Evolutionary conservation across 768 basidiomycete genomes (phyloP).

Genomic region (Rhodotorula graminis): DNA sequence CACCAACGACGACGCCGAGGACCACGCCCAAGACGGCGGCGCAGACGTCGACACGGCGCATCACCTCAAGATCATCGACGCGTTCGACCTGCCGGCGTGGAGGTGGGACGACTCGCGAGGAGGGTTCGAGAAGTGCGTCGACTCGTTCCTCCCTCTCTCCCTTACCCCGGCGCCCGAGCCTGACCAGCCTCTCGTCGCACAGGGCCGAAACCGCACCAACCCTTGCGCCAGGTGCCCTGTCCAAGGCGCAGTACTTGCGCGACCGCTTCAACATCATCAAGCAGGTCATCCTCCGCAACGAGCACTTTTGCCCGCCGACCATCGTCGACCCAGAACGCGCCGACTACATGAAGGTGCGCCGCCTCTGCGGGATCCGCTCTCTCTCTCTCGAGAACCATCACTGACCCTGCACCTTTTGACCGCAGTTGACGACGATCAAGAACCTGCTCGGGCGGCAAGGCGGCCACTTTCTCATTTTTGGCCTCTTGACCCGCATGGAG

Average conservation of each 20-base stretch:
- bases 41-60: constrained; percentile 63
- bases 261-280: constrained; percentile 85
- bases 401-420: no score
- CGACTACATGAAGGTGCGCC: constrained; percentile 71
- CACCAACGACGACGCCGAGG: constrained; percentile 3
- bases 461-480: constrained; percentile 83
- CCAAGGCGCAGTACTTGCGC: constrained; percentile 69
- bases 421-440: constrained; percentile 86
- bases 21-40: background rate
- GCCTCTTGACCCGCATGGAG: constrained; percentile 83
- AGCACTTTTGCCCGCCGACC: constrained; percentile 95
- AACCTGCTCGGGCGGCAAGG: constrained; percentile 87
- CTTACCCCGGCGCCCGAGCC: background rate
- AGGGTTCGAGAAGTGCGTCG: constrained; percentile 75
- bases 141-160: background rate
- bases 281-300: constrained; percentile 88
- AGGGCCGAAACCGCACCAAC: constrained; percentile 59
- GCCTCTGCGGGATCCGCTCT: background rate
- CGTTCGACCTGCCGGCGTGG: constrained; percentile 94
- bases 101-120: constrained; percentile 80
- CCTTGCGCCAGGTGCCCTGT: constrained; percentile 77
- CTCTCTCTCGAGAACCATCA: no score
- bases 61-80: constrained; percentile 76
- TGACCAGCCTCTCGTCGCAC: background rate
- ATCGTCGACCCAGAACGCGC: constrained; percentile 74